Evolutionary conservation across 2,329 filamentous ascomycete genomes (phyloP).

Genomic region (Domatiomyces catenatus): DNA sequence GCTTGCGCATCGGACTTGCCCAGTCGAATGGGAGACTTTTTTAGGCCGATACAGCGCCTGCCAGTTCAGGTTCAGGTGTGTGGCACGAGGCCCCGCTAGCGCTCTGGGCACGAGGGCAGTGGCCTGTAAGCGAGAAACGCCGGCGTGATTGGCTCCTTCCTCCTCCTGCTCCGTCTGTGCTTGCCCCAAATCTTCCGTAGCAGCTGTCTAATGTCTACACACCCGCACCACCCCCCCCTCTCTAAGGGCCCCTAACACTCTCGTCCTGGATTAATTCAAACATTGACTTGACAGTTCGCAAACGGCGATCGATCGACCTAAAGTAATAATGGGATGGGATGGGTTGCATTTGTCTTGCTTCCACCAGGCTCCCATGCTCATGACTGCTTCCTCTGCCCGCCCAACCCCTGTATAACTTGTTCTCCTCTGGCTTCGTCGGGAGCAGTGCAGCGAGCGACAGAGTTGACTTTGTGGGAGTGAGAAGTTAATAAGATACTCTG

Average conservation of each 20-base stretch:
- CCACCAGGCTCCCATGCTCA: neutral
- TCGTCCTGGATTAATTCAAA: neutral
- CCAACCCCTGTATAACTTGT: neutral
- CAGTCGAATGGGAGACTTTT: neutral
- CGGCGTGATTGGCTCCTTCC: neutral
- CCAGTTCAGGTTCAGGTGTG: neutral
- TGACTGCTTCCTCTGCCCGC: neutral
- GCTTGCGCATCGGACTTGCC: neutral
- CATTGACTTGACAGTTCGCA: neutral
- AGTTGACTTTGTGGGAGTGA: neutral
- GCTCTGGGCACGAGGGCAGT: neutral
- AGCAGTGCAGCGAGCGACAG: neutral
- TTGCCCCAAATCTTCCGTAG: neutral
- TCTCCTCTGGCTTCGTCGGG: neutral
- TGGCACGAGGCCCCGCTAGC: neutral
- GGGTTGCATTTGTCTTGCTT: neutral
- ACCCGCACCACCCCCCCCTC: no score
- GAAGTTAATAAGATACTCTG: neutral
- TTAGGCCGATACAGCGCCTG: neutral
- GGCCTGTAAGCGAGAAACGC: neutral
- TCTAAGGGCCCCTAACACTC: neutral
- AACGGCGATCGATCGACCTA: neutral
- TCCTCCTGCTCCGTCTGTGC: neutral
- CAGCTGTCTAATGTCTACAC: neutral
- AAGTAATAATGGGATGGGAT: neutral